These are phyloP conservation scores for Sporopachydermia cereana DNA, from an alignment of 1,139 yeast genomes.

Conservation along the genomic window DNA sequence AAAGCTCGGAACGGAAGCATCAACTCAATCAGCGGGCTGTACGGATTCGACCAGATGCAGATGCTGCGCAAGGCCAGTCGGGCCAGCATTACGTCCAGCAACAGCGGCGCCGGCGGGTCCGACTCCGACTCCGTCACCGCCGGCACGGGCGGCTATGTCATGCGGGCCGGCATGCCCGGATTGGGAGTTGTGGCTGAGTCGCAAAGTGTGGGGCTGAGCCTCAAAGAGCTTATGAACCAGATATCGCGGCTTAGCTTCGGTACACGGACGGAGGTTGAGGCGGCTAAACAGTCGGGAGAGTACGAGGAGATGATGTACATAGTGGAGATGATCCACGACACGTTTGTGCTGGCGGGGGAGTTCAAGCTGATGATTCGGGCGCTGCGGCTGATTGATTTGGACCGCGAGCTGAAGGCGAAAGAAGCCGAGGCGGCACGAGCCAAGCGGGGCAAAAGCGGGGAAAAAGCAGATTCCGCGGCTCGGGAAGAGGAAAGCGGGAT, in stretches of 20 bases:
- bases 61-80: constrained; percentile 4
- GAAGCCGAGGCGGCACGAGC: constrained; percentile 7
- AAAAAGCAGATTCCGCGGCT: constrained; percentile 1
- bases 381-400: constrained; percentile 46
- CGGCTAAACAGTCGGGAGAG: constrained; percentile 36
- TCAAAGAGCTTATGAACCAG: constrained; percentile 7
- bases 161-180: constrained; percentile 8
- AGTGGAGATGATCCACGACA: constrained; percentile 47
- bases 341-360: constrained; percentile 49
- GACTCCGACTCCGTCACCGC: background rate
- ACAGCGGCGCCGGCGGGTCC: background rate
- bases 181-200: constrained; percentile 10
- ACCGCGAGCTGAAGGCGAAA: constrained; percentile 8
- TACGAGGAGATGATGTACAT: constrained; percentile 26
- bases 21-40: background rate
- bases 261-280: constrained; percentile 29
- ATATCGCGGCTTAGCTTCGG: constrained; percentile 10
- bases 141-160: background rate
- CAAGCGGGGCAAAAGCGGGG: constrained; percentile 4
- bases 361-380: constrained; percentile 53
- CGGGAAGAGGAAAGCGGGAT: constrained; percentile 1
- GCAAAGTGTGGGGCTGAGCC: constrained; percentile 9
- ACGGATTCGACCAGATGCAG: constrained; percentile 4
- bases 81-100: background rate
- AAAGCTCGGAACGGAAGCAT: background rate